A percentile compares a stretch with the other conserved stretches of the same genome.
Evolutionary conservation across 2,329 filamentous ascomycete species (phyloP).

Genomic region (Diaporthe ilicicola): DNA sequence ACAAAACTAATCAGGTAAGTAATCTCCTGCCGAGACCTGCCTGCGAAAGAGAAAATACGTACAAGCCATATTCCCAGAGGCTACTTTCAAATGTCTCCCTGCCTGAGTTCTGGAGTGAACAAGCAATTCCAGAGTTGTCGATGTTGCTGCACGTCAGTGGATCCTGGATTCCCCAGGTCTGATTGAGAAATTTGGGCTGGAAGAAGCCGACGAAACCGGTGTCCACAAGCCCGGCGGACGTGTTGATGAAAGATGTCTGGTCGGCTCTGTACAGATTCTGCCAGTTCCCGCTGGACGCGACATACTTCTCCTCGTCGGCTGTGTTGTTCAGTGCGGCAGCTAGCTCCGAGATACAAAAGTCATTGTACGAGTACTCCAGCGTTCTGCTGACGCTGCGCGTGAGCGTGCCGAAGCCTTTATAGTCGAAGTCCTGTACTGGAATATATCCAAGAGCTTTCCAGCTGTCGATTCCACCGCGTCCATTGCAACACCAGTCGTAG

Average conservation of each 20-base stretch:
- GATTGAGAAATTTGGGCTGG: slow-evolving; percentile 72
- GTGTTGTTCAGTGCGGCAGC: slow-evolving; percentile 64
- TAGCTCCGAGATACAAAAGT: slow-evolving; percentile 73
- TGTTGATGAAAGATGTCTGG: slow-evolving; percentile 59
- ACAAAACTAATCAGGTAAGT: slow-evolving; percentile 51
- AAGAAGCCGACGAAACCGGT: slow-evolving; percentile 77
- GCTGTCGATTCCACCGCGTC: slow-evolving; percentile 73
- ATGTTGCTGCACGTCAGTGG: slow-evolving; percentile 68
- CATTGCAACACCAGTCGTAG: slow-evolving; percentile 74
- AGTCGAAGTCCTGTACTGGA: slow-evolving; percentile 73
- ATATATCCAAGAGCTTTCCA: slow-evolving; percentile 80
- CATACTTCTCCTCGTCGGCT: slow-evolving; percentile 67
- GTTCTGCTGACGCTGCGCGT: slow-evolving; percentile 77
- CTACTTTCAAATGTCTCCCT: slow-evolving; percentile 78
- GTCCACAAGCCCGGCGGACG: slow-evolving; percentile 45
- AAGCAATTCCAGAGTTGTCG: slow-evolving; percentile 61
- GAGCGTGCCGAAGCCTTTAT: slow-evolving; percentile 71
- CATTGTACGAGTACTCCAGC: slow-evolving; percentile 81
- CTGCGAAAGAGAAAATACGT: slow-evolving; percentile 35
- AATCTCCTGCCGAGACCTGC: neutral
- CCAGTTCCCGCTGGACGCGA: slow-evolving; percentile 70
- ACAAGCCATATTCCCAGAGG: slow-evolving; percentile 78
- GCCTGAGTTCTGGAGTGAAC: slow-evolving; percentile 67
- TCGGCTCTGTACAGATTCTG: slow-evolving; percentile 69
- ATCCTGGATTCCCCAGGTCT: slow-evolving; percentile 74